Base-by-base conservation (phyloP, 2,329 filamentous ascomycete genomes). In the Lachnellula hyalina region DNA sequence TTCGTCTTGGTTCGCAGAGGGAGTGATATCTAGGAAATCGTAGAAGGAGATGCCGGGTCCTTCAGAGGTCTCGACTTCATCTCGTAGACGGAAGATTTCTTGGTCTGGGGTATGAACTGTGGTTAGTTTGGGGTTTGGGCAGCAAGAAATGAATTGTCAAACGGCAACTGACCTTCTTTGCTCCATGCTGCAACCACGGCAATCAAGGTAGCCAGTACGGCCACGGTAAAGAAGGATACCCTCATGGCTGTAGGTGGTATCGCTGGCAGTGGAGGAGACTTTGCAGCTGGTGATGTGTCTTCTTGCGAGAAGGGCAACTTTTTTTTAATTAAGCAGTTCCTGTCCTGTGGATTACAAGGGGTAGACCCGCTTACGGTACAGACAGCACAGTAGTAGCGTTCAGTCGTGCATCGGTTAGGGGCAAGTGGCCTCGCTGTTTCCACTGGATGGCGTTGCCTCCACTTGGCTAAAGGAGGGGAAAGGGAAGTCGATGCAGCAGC, bases 11-110 rank as follows among this genome's bases (percentile, higher is more conserved):
- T 80, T 87, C 57, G 91, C 93, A 55, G 79, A 80, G 56, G 84
- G 77, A 49, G 80, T 77, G 61, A 96, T 81, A 67, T 87, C 91
- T 60, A 99, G 78, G 74, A 96, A 94, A 70, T 95, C 86, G 82
- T 99, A 99, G 74, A 99, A 99, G 65, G 89, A 94, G 57, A 90
- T 81, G 59, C 89, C 86, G 50, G 78, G 67, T 55, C 94, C 91
- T 71, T 96, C 89, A 61, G 84, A 77, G 45, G 83, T 74, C 57
- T 82, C 76, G 53, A 99, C 82, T 71, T 97, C 94, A 75, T 96
- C 91, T 68, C 87, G 87, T 59, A 99, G 80, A 65, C 91, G 89
- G 77, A 99, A 99, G 76, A 99, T 97, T 75, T 99, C 94, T 70
- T 95, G 90, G 74, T 99, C 94, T 95, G 67, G n/a, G 28, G 51